These are phyloP conservation scores for Penicillium sp. DNA, from an alignment of 2,329 filamentous ascomycete species.

Conservation along the genomic window DNA sequence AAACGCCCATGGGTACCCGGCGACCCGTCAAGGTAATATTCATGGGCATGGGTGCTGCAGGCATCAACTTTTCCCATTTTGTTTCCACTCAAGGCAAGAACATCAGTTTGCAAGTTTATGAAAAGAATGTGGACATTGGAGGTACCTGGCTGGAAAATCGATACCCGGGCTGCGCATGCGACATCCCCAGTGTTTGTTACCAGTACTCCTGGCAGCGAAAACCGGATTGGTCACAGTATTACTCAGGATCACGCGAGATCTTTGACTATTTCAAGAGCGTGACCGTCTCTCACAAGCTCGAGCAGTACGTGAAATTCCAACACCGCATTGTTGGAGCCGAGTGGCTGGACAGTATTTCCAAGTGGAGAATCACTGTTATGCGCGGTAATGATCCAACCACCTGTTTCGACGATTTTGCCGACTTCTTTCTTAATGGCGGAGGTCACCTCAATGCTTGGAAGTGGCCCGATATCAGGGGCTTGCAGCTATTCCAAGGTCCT, in stretches of 20 bases:
- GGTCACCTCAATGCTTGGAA: conserved; percentile 19
- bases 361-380: background rate
- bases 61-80: background rate
- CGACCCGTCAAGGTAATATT: background rate
- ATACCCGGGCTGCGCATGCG: background rate
- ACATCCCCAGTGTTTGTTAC: background rate
- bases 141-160: conserved; percentile 7
- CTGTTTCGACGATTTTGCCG: background rate
- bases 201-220: background rate
- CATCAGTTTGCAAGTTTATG: conserved; percentile 2
- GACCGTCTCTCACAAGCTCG: background rate
- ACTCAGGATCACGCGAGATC: background rate
- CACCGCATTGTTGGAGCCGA: background rate
- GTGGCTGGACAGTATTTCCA: background rate
- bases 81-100: background rate
- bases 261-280: background rate
- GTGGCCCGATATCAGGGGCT: conserved; percentile 39
- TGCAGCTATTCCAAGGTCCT: conserved; percentile 36
- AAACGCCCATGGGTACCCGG: background rate
- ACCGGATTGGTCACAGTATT: background rate
- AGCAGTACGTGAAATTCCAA: background rate
- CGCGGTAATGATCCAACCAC: background rate
- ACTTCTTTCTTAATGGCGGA: background rate
- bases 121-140: conserved; percentile 7
- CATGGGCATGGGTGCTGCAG: background rate